Conservation (phyloP, 108 stramenopile genomes). For the Stephanodiscus triporus region DNA sequence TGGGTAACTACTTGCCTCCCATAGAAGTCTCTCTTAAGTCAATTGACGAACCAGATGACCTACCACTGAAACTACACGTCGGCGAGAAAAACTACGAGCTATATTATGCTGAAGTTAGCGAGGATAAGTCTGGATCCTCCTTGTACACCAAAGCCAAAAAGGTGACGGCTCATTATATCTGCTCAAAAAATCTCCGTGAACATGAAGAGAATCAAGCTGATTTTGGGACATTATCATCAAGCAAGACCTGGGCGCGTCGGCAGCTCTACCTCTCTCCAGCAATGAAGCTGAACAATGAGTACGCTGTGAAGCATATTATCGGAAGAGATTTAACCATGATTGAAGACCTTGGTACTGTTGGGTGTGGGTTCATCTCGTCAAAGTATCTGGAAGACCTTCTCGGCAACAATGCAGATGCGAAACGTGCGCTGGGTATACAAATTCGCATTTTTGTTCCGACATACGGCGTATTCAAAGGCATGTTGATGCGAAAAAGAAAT, state of each 20-base stretch:
- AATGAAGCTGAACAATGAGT: constrained; percentile 4
- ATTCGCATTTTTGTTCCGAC: constrained; percentile 32
- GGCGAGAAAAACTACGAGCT: constrained; percentile 2
- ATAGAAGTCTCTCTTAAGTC: constrained; percentile 2
- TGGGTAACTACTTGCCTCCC: constrained; percentile 1
- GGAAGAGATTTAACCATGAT: constrained; percentile 14
- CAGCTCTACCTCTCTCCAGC: constrained; percentile 20
- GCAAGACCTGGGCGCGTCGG: constrained; percentile 36
- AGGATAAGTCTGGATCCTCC: background rate
- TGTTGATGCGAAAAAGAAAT: constrained; percentile 47
- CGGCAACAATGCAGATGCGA: constrained; percentile 17
- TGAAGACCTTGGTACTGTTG: constrained; percentile 23
- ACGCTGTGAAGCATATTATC: constrained; percentile 2
- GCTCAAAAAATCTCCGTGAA: constrained; percentile 26
- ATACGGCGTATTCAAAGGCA: constrained; percentile 45
- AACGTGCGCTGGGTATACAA: constrained; percentile 27
- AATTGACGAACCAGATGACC: background rate
- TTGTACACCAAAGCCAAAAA: constrained; percentile 10
- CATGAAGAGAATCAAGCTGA: constrained; percentile 34
- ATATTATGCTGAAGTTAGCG: constrained; percentile 7
- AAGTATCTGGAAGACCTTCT: constrained; percentile 13
- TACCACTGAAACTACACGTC: background rate
- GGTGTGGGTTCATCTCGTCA: constrained; percentile 39
- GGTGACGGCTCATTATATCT: constrained; percentile 19
- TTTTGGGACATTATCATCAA: constrained; percentile 17